phyloP scores from a whole-genome alignment of 192 early-diverging fungal species.

The Backusella tuberculispora region DNA sequence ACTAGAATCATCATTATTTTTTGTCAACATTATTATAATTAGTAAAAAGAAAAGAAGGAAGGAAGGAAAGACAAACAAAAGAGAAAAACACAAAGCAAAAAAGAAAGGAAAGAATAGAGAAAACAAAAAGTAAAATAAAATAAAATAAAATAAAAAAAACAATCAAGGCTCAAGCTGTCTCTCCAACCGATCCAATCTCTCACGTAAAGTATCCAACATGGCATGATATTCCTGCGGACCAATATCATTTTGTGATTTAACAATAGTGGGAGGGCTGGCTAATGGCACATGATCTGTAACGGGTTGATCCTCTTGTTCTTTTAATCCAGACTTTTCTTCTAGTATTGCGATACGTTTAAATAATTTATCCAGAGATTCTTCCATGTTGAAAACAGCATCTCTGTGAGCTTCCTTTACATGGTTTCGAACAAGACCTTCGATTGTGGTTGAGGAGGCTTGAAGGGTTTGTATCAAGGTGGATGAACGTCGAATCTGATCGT shows the following conservation, averaged over 20 bases:
- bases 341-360: constrained; percentile 22
- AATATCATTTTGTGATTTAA: constrained; percentile 39
- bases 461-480: constrained; percentile 73
- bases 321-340: constrained; percentile 3
- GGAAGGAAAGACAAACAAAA: neutral
- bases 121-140: neutral
- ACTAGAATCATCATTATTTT: neutral
- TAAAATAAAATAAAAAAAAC: neutral
- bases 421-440: constrained; percentile 71
- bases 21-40: neutral
- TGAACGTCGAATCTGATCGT: constrained; percentile 77
- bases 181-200: constrained; percentile 36
- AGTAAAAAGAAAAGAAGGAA: neutral
- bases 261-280: constrained; percentile 34
- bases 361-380: constrained; percentile 44
- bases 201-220: constrained; percentile 32
- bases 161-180: constrained; percentile 29
- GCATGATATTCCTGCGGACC: constrained; percentile 31
- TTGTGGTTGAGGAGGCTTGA: constrained; percentile 69
- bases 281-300: neutral
- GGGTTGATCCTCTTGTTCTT: neutral
- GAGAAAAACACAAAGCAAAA: neutral
- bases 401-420: constrained; percentile 78
- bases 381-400: constrained; percentile 54
- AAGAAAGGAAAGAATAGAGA: neutral